Percentiles rank a stretch among this genome's conserved stretches.
phyloP scores from a whole-genome alignment of 2,329 filamentous ascomycete genomes.

The Clarireedia hainanense region DNA sequence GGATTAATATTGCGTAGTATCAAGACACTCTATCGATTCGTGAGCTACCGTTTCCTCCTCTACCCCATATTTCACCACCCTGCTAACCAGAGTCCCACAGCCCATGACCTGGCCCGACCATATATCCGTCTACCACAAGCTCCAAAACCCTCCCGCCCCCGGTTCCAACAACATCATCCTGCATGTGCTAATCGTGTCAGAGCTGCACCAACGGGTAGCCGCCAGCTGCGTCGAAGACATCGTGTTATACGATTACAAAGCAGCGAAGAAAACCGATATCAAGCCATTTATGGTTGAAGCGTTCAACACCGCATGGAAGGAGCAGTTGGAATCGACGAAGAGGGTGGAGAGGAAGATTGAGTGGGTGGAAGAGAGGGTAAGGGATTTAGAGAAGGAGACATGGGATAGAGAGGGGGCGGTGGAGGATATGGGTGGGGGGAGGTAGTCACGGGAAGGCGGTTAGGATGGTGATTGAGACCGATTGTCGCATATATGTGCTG shows the following conservation, averaged over 20 bases:
- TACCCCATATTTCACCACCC: neutral
- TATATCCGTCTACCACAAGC: constrained; percentile 76
- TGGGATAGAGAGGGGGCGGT: constrained; percentile 68
- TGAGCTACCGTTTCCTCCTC: constrained; percentile 34
- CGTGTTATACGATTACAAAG: constrained; percentile 67
- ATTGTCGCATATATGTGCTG: no score
- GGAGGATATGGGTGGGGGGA: constrained; percentile 53
- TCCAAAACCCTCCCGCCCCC: constrained; percentile 34
- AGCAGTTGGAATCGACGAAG: constrained; percentile 52
- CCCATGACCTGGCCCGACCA: constrained; percentile 78
- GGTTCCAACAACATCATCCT: constrained; percentile 42
- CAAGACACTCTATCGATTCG: constrained; percentile 80
- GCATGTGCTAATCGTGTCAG: constrained; percentile 63
- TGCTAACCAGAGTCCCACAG: constrained; percentile 24
- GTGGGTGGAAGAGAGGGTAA: constrained; percentile 51
- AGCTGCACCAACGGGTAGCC: constrained; percentile 62
- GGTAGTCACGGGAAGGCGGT: no score
- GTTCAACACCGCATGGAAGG: constrained; percentile 49
- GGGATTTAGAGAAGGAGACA: constrained; percentile 58
- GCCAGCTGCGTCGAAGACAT: constrained; percentile 72
- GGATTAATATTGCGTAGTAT: constrained; percentile 77
- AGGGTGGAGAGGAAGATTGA: constrained; percentile 54
- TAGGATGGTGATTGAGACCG: no score
- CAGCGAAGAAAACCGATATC: constrained; percentile 47
- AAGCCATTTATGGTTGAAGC: constrained; percentile 53